Percentiles rank a stretch among this genome's conserved stretches.
These are phyloP conservation scores for Aegilops speltoides DNA, from an alignment of 176 grass and related monocot genomes.

Conservation along the genomic window DNA sequence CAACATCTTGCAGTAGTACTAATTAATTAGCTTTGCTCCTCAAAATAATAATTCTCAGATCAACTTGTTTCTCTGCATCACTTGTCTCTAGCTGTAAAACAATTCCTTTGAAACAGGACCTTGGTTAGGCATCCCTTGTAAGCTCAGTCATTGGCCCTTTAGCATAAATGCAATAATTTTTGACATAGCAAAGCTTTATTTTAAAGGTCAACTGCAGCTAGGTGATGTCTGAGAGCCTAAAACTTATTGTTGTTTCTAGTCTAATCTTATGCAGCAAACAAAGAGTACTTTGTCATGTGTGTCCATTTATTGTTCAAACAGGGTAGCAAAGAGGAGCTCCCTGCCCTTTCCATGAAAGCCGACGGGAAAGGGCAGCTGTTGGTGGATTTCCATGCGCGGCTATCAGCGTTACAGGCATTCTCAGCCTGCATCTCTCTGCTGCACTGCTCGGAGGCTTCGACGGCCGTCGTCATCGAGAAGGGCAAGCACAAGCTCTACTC, in stretches of 20 bases:
- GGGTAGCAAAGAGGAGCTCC: conserved; percentile 83
- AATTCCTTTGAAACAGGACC: background rate
- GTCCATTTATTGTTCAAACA: conserved; percentile 39
- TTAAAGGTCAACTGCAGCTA: background rate
- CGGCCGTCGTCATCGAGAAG: conserved; percentile 55
- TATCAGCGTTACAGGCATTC: conserved; percentile 90
- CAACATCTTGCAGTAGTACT: background rate
- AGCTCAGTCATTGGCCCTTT: background rate
- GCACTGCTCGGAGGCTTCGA: conserved; percentile 66
- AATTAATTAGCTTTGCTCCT: background rate
- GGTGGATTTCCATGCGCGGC: conserved; percentile 80
- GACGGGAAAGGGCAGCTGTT: conserved; percentile 60
- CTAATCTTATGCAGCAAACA: background rate
- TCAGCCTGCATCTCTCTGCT: conserved; percentile 77
- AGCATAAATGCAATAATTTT: background rate
- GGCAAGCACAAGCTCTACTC: conserved; percentile 72
- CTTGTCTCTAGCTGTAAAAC: background rate
- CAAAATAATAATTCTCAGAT: background rate
- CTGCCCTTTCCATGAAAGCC: conserved; percentile 62
- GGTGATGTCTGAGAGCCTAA: background rate
- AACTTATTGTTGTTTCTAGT: background rate
- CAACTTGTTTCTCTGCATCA: background rate
- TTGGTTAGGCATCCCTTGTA: background rate
- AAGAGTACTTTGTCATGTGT: too few species aligned
- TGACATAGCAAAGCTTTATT: background rate